These are phyloP conservation scores for Paramecium tetraurelia DNA, from an alignment of 73 alveolate species.

Conservation along the genomic window DNA sequence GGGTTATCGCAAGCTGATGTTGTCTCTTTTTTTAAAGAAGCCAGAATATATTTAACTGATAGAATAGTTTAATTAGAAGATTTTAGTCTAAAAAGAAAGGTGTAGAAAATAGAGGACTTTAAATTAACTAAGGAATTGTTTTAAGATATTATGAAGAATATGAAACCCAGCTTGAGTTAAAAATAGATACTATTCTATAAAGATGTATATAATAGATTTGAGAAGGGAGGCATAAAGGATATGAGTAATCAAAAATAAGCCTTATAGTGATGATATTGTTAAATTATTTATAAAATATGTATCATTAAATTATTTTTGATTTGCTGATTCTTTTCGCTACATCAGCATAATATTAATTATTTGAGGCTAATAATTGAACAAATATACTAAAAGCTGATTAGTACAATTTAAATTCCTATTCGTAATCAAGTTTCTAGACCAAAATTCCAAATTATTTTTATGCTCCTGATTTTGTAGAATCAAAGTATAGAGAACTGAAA, in stretches of 20 bases:
- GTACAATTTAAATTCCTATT: background rate
- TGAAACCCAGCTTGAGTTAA: slow-evolving; percentile 9
- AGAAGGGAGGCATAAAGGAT: too few relatives aligned
- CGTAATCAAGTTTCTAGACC: background rate
- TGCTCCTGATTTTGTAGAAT: background rate
- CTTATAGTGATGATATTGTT: background rate
- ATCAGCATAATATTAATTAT: background rate
- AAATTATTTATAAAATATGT: background rate
- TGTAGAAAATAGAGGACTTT: background rate
- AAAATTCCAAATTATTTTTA: background rate
- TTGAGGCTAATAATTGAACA: background rate
- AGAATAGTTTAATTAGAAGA: slow-evolving; percentile 53
- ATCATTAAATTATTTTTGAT: background rate
- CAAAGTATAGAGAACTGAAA: background rate
- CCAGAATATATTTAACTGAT: slow-evolving; percentile 65
- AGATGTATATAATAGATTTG: slow-evolving; percentile 7
- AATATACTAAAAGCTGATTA: background rate
- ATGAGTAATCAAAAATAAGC: background rate
- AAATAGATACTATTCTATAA: background rate
- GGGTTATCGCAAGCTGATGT: slow-evolving; percentile 79
- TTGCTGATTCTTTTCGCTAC: background rate
- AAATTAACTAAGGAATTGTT: slow-evolving; percentile 47
- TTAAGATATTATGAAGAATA: background rate
- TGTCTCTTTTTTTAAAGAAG: slow-evolving; percentile 65
- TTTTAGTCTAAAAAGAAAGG: slow-evolving; percentile 50